These are phyloP conservation scores for Nicotiana benthamiana DNA, from an alignment of 257 asterid species.

Conservation along the genomic window DNA sequence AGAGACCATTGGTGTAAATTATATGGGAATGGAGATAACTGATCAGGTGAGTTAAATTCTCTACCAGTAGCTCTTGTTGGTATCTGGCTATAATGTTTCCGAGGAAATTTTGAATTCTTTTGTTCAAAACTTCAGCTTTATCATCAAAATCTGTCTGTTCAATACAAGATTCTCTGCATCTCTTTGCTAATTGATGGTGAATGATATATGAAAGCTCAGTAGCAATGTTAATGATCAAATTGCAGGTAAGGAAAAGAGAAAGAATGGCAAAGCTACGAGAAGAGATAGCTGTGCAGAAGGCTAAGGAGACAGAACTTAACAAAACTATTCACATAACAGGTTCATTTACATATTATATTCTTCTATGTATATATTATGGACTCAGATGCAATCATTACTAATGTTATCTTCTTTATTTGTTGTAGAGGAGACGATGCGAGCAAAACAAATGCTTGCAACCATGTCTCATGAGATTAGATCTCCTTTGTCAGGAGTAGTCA, in stretches of 20 bases:
- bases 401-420: not conserved
- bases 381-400: not conserved
- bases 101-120: not conserved
- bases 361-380: not conserved
- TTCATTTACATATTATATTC: slow-evolving; percentile 5
- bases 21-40: slow-evolving; percentile 94
- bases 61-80: not conserved
- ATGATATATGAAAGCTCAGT: not conserved
- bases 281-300: slow-evolving; percentile 89
- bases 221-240: not conserved
- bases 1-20: slow-evolving; percentile 77
- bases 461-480: slow-evolving; percentile 97
- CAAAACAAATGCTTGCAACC: slow-evolving; percentile 92
- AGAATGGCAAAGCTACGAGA: slow-evolving; percentile 84
- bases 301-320: slow-evolving; percentile 88
- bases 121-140: not conserved
- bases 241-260: slow-evolving; percentile 70
- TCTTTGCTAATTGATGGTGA: not conserved
- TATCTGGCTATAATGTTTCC: not conserved
- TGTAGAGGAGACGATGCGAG: slow-evolving; percentile 92
- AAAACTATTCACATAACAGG: slow-evolving; percentile 89
- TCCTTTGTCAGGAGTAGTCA: slow-evolving; percentile 83
- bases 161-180: not conserved
- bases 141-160: too few species aligned
- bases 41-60: slow-evolving; percentile 50